Conservation (phyloP, 257 asterid genomes). For the Solanum habrochaites region DNA sequence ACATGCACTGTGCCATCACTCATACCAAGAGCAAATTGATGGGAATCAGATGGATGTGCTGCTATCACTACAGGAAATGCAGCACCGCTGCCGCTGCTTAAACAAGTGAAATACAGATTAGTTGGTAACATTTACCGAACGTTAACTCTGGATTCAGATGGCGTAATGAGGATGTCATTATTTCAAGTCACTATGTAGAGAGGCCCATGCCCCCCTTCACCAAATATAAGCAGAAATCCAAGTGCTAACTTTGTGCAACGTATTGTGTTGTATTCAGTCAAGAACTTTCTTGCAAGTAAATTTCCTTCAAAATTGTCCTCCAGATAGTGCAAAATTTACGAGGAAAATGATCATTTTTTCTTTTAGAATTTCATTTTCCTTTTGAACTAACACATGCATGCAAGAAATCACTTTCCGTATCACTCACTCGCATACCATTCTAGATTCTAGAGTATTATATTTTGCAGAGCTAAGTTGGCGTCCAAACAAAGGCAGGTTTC, state of each 20-base stretch:
- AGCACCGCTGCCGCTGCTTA: conserved; percentile 27
- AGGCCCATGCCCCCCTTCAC: not conserved
- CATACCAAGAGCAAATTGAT: conserved; percentile 92
- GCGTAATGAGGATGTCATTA: not conserved
- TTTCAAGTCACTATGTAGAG: not conserved
- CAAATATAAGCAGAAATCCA: not conserved
- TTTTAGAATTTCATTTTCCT: not conserved
- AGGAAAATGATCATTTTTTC: not conserved
- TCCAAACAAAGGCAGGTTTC: not conserved
- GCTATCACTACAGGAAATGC: conserved; percentile 72
- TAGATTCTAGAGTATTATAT: not conserved
- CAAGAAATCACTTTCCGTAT: not conserved
- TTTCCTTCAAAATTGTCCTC: not conserved
- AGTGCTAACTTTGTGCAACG: not conserved
- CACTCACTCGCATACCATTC: not conserved
- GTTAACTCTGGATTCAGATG: not conserved
- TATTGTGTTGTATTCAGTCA: not conserved
- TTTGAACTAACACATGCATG: not conserved
- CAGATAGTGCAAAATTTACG: not conserved
- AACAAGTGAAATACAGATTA: not conserved
- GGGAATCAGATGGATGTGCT: conserved; percentile 75
- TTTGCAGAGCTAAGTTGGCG: not conserved
- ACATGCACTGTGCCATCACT: conserved; percentile 74
- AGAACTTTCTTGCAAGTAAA: not conserved
- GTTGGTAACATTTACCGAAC: not conserved